These are phyloP conservation scores for Jamesozyma lodderae DNA, from an alignment of 805 yeast genomes.

Conservation along the genomic window DNA sequence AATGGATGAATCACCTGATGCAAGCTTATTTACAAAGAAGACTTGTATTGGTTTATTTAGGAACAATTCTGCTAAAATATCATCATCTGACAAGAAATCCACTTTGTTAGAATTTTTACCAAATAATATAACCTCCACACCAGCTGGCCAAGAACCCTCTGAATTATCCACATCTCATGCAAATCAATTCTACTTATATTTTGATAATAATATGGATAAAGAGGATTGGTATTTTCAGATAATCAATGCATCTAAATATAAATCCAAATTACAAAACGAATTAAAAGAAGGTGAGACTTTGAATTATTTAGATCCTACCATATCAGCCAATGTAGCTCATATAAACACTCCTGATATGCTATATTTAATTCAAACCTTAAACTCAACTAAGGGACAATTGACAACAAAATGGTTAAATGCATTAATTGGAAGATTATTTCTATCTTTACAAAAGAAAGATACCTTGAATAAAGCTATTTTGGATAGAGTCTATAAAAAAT, in stretches of 20 bases:
- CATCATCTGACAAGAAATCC: neutral
- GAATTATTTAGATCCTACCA: conserved; percentile 43
- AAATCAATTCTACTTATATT: conserved; percentile 51
- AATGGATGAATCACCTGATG: conserved; percentile 41
- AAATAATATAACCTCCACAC: neutral
- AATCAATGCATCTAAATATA: conserved; percentile 57
- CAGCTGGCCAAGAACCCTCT: neutral
- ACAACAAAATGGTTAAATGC: conserved; percentile 91
- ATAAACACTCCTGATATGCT: conserved; percentile 64
- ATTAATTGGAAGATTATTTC: conserved; percentile 68
- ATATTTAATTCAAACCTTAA: conserved; percentile 62
- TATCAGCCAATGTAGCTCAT: conserved; percentile 66
- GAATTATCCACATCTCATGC: conserved; percentile 5
- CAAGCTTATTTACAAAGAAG: conserved; percentile 68
- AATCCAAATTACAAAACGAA: conserved; percentile 15
- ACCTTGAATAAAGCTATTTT: conserved; percentile 50
- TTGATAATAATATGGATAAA: conserved; percentile 70
- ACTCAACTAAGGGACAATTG: conserved; percentile 74
- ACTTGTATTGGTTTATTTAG: conserved; percentile 68
- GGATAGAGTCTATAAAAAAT: conserved; percentile 55
- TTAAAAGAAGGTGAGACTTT: too few relatives aligned
- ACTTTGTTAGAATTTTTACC: neutral
- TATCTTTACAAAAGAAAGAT: conserved; percentile 66
- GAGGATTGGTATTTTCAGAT: conserved; percentile 91
- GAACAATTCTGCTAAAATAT: conserved; percentile 24